These are phyloP conservation scores for Chamaecrista fasciculata DNA, from an alignment of 306 rosid species.

Conservation along the genomic window DNA sequence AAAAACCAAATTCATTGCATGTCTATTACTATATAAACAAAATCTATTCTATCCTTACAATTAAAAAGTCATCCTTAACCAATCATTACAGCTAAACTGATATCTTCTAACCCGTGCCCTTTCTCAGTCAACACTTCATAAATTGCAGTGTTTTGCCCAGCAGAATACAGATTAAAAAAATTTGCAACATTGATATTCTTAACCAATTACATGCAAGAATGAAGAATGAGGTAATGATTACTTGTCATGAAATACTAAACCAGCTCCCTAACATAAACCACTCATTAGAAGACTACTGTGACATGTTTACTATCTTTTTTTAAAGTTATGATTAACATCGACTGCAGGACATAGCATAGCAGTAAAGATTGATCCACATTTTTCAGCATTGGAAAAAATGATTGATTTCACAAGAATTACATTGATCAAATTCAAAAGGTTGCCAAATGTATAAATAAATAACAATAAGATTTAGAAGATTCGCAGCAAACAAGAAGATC, in stretches of 20 bases:
- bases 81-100: no score
- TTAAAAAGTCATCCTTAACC: no score
- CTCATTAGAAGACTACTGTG: background rate
- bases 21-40: no score
- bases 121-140: no score
- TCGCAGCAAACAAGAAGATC: slow-evolving; percentile 18
- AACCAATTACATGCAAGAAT: no score
- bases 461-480: slow-evolving; percentile 3
- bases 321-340: background rate
- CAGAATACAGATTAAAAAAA: no score
- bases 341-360: background rate
- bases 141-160: no score
- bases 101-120: no score
- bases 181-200: no score
- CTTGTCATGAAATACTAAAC: slow-evolving; percentile 2
- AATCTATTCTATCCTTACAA: no score
- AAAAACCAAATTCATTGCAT: no score
- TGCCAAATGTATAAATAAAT: background rate
- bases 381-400: slow-evolving; percentile 2
- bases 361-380: slow-evolving; percentile 17
- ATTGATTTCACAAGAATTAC: background rate
- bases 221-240: background rate
- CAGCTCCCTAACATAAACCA: background rate
- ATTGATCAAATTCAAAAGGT: background rate
- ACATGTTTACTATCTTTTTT: background rate